Conservation (phyloP, 2,329 filamentous ascomycete species). For the Tolypocladium endophyticum region DNA sequence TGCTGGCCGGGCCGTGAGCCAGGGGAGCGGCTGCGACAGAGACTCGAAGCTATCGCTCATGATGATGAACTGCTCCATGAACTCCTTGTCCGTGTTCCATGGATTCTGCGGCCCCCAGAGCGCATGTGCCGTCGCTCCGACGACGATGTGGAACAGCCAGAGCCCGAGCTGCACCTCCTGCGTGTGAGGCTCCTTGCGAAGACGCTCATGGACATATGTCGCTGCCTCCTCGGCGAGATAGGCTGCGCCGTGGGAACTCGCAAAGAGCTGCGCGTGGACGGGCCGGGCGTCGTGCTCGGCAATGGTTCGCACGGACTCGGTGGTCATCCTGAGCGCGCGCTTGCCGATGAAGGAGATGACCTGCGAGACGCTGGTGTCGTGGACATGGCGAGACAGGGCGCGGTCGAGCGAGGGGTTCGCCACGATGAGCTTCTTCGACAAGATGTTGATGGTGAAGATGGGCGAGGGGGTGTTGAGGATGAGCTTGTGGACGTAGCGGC, state of each 20-base stretch:
- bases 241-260: conserved; percentile 10
- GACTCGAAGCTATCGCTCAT: conserved; percentile 18
- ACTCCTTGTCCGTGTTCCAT: conserved; percentile 18
- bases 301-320: conserved; percentile 11
- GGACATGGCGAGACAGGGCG: conserved; percentile 14
- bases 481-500: conserved; percentile 15
- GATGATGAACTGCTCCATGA: conserved; percentile 18
- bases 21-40: conserved; percentile 14
- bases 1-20: conserved; percentile 15
- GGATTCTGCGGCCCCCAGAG: conserved; percentile 20
- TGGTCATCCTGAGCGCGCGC: conserved; percentile 14
- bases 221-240: conserved; percentile 12
- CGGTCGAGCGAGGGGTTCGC: conserved; percentile 17
- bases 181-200: conserved; percentile 8
- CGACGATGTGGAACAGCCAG: conserved; percentile 18
- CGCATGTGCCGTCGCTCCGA: conserved; percentile 18
- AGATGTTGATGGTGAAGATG: conserved; percentile 17
- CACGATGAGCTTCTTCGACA: conserved; percentile 15
- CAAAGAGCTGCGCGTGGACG: conserved; percentile 16
- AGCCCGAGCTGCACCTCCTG: conserved; percentile 12
- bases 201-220: conserved; percentile 8
- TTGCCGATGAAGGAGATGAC: conserved; percentile 18
- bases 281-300: conserved; percentile 16
- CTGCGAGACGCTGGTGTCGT: conserved; percentile 18
- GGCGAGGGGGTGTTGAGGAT: conserved; percentile 9